A percentile compares a stretch with the other conserved stretches of the same genome.
Conservation (phyloP, 1,139 yeast genomes). For the Yamadazyma kanchanaburiensis region DNA sequence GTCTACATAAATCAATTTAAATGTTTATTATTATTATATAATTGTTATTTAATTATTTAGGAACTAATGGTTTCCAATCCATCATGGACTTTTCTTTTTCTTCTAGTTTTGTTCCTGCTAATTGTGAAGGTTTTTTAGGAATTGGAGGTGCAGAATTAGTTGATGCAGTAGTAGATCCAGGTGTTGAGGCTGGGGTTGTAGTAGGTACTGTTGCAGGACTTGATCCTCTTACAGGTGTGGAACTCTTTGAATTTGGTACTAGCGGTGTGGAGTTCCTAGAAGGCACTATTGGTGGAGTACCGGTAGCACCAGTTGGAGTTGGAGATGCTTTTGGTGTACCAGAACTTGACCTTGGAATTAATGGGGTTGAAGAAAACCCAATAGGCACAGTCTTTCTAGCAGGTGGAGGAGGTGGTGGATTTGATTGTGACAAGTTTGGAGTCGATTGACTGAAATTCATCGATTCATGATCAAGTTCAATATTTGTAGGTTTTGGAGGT, state of each 20-base stretch:
- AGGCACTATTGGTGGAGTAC: no score
- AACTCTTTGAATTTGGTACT: no score
- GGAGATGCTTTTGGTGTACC: constrained; percentile 21
- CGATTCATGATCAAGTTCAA: constrained; percentile 10
- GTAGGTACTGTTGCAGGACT: constrained; percentile 1
- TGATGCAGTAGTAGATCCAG: constrained; percentile 1
- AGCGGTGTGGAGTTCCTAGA: no score
- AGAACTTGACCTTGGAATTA: constrained; percentile 36
- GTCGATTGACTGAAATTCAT: no score
- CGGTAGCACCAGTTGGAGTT: constrained; percentile 4
- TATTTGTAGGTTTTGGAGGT: constrained; percentile 20
- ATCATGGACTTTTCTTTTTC: constrained; percentile 30
- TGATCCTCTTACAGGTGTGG: no score
- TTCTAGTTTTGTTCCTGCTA: constrained; percentile 7
- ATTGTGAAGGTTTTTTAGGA: constrained; percentile 5
- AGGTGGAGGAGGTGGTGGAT: constrained; percentile 31
- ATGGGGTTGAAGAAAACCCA: constrained; percentile 39
- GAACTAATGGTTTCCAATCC: constrained; percentile 58
- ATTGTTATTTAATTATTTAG: constrained; percentile 27
- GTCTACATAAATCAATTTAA: no score
- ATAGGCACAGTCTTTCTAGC: constrained; percentile 24
- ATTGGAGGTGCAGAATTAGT: constrained; percentile 9
- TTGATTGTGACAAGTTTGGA: no score
- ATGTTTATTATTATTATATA: no score
- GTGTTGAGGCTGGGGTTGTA: constrained; percentile 4